Evolutionary conservation across 441 rosid species (phyloP).

Genomic region (Melastoma candidum): DNA sequence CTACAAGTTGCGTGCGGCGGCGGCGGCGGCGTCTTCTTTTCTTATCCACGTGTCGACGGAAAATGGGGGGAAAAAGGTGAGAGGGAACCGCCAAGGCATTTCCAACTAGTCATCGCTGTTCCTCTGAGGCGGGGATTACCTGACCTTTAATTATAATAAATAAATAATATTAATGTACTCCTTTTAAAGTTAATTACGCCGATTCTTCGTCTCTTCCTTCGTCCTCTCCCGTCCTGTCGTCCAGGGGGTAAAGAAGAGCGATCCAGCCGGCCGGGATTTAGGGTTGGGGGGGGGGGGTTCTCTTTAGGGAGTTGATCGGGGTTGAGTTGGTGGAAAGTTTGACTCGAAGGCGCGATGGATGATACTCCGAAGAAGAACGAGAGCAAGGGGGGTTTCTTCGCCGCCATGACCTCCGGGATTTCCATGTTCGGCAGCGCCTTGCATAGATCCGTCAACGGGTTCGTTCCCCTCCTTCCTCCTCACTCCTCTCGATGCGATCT

Average conservation of each 20-base stretch:
- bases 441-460: conserved; percentile 66
- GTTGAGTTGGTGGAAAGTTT: too few species aligned
- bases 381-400: conserved; percentile 45
- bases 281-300: neutral
- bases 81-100: conserved; percentile 5
- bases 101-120: conserved; percentile 9
- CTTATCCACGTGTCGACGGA: neutral
- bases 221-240: too few species aligned
- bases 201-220: too few species aligned
- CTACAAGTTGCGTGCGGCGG: too few species aligned
- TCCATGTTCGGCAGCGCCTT: conserved; percentile 56
- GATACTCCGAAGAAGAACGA: conserved; percentile 38
- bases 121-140: neutral
- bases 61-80: neutral
- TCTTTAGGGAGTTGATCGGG: too few species aligned
- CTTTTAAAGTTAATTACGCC: too few species aligned
- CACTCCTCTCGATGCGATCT: neutral
- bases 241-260: too few species aligned
- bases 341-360: conserved; percentile 19
- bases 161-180: too few species aligned
- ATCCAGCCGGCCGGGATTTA: too few species aligned
- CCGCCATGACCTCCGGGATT: conserved; percentile 54
- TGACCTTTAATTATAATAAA: too few species aligned
- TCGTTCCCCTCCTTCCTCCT: conserved; percentile 2
- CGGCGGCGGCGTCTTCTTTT: too few species aligned